Percentiles rank a stretch among this genome's conserved stretches.
These are phyloP conservation scores for Circinella umbellata DNA, from an alignment of 371 early-diverging fungal genomes.

Conservation along the genomic window DNA sequence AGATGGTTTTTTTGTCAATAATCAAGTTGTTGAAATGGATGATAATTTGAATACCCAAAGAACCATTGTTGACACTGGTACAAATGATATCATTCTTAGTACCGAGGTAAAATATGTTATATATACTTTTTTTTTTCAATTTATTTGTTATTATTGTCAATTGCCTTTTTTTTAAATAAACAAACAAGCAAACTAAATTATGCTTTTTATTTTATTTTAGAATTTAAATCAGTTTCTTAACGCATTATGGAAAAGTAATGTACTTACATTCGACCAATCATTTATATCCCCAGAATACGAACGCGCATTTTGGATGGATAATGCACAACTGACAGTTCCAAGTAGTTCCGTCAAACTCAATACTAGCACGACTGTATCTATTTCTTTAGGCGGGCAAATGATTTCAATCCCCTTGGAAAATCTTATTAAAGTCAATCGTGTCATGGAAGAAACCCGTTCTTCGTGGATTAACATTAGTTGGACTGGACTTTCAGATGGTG, in stretches of 20 bases:
- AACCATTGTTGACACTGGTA: constrained; percentile 45
- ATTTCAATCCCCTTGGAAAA: constrained; percentile 18
- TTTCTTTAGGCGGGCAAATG: constrained; percentile 14
- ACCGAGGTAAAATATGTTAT: constrained; percentile 23
- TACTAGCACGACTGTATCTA: constrained; percentile 6
- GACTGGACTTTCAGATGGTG: constrained; percentile 22
- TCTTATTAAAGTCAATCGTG: constrained; percentile 7
- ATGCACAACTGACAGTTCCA: constrained; percentile 16
- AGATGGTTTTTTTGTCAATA: constrained; percentile 43
- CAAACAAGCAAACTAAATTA: not conserved
- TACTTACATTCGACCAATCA: constrained; percentile 18
- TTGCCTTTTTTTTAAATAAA: no score
- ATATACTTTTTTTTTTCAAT: no score
- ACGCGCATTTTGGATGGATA: constrained; percentile 25
- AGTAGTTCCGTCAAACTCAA: constrained; percentile 10
- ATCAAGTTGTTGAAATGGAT: constrained; percentile 24
- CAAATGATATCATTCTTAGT: constrained; percentile 37
- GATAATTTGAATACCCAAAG: constrained; percentile 36
- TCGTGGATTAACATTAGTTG: constrained; percentile 25
- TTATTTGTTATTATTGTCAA: not conserved
- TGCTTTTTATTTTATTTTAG: not conserved
- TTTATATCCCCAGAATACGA: constrained; percentile 20
- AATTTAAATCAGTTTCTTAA: constrained; percentile 35
- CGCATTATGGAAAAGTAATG: constrained; percentile 30
- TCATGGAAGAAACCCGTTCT: not conserved